A percentile compares a stretch with the other conserved stretches of the same genome.
phyloP scores from a whole-genome alignment of 1,284 basidiomycete genomes.

The Naganishia albida region DNA sequence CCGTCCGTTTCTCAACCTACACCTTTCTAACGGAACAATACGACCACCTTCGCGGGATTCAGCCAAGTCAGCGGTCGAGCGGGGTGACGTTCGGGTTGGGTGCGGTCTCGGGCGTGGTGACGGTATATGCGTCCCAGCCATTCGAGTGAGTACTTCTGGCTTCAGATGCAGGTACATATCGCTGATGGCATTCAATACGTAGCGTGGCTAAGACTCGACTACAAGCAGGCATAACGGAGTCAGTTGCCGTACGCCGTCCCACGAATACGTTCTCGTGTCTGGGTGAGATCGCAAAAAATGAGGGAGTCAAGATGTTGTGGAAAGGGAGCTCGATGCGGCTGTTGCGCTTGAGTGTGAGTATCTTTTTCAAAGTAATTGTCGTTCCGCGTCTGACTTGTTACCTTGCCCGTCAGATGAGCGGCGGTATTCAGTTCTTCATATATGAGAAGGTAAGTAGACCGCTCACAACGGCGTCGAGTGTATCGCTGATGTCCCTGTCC shows the following conservation, averaged over 20 bases:
- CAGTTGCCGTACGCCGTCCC: not conserved
- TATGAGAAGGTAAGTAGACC: not conserved
- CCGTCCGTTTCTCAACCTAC: conserved; percentile 5
- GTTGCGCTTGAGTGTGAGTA: conserved; percentile 5
- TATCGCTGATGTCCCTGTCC: too few relatives aligned
- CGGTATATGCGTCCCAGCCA: conserved; percentile 1
- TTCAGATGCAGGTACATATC: not conserved
- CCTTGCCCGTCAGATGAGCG: not conserved
- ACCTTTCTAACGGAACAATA: conserved; percentile 6
- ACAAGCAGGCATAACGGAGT: not conserved
- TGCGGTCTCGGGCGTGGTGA: not conserved
- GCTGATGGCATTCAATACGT: too few relatives aligned
- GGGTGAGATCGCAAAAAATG: not conserved
- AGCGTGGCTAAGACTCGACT: too few relatives aligned
- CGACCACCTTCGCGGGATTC: not conserved
- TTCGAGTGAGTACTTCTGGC: not conserved
- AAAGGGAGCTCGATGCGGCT: conserved; percentile 5
- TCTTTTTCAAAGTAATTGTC: not conserved
- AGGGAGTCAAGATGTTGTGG: conserved; percentile 5
- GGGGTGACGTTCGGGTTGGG: not conserved
- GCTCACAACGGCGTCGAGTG: too few relatives aligned
- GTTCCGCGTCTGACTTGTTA: not conserved
- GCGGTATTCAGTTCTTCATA: conserved; percentile 7
- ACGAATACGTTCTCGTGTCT: not conserved
- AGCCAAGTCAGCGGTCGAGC: conserved; percentile 1